phyloP scores from a whole-genome alignment of 2,329 filamentous ascomycete genomes.

The Scleromitrula shiraiana region DNA sequence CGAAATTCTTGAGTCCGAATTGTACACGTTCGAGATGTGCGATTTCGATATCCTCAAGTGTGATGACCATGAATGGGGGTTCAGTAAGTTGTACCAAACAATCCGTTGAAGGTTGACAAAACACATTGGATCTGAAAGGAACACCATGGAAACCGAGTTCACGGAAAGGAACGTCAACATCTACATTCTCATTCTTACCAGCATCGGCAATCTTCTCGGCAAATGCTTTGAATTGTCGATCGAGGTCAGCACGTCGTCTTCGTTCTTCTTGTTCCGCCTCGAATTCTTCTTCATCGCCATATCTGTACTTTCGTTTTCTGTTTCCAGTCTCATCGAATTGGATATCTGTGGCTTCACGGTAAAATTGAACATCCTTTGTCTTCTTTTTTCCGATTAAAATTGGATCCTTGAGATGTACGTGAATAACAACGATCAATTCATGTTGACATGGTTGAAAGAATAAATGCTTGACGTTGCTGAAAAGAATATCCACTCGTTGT shows the following conservation, averaged over 20 bases:
- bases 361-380: slow-evolving; percentile 98
- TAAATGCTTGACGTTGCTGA: slow-evolving; percentile 96
- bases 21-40: slow-evolving; percentile 93
- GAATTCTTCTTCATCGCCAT: slow-evolving; percentile 97
- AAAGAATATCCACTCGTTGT: slow-evolving; percentile 85
- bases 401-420: slow-evolving; percentile 94
- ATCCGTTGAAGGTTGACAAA: slow-evolving; percentile 93
- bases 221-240: slow-evolving; percentile 92
- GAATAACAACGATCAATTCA: slow-evolving; percentile 95
- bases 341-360: slow-evolving; percentile 94
- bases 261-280: slow-evolving; percentile 97
- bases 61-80: slow-evolving; percentile 92
- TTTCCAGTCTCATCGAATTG: slow-evolving; percentile 99
- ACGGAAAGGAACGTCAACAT: slow-evolving; percentile 93
- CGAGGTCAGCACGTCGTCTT: slow-evolving; percentile 79
- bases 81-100: slow-evolving; percentile 95
- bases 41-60: slow-evolving; percentile 90
- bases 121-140: slow-evolving; percentile 88
- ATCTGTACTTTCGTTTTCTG: slow-evolving; percentile 93
- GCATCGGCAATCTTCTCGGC: slow-evolving; percentile 97
- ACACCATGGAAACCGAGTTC: slow-evolving; percentile 97
- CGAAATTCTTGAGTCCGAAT: slow-evolving; percentile 98
- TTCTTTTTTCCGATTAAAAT: slow-evolving; percentile 98
- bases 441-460: slow-evolving; percentile 98
- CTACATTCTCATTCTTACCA: slow-evolving; percentile 79